phyloP scores from a whole-genome alignment of 176 grass and related monocot genomes.

The Oryza rufipogon region DNA sequence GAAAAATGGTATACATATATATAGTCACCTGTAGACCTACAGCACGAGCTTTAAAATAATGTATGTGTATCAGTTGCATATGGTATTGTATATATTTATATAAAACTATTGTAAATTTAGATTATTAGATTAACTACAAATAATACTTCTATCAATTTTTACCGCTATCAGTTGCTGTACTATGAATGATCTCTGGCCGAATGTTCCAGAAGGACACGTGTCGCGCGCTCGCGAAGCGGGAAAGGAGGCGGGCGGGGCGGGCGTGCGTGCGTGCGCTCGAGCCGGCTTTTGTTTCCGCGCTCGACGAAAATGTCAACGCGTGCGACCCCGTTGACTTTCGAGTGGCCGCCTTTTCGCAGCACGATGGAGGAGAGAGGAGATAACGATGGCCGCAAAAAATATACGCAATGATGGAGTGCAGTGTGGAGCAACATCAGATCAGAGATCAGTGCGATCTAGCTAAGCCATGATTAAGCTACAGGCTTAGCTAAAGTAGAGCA shows the following conservation, averaged over 20 bases:
- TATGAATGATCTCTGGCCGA: background rate
- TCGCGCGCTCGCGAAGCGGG: background rate
- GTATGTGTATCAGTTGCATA: no score
- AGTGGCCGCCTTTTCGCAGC: background rate
- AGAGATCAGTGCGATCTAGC: background rate
- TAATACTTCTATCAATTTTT: no score
- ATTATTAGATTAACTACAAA: no score
- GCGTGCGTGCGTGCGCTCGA: background rate
- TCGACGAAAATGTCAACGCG: background rate
- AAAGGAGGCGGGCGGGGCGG: background rate
- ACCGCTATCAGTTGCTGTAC: no score
- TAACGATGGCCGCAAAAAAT: background rate
- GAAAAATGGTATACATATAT: no score
- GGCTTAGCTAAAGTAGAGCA: no score
- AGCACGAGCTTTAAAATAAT: no score
- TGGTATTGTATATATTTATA: no score
- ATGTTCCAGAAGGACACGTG: slow-evolving; percentile 18
- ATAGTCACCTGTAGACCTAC: no score
- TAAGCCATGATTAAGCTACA: background rate
- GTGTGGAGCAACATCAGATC: no score
- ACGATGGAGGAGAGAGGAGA: background rate
- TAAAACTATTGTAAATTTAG: no score
- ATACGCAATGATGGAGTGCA: background rate
- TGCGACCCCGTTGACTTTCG: slow-evolving; percentile 25
- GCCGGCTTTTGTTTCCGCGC: background rate